These are phyloP conservation scores for Miamiensis avidus DNA, from an alignment of 169 alveolate species.

Conservation along the genomic window DNA sequence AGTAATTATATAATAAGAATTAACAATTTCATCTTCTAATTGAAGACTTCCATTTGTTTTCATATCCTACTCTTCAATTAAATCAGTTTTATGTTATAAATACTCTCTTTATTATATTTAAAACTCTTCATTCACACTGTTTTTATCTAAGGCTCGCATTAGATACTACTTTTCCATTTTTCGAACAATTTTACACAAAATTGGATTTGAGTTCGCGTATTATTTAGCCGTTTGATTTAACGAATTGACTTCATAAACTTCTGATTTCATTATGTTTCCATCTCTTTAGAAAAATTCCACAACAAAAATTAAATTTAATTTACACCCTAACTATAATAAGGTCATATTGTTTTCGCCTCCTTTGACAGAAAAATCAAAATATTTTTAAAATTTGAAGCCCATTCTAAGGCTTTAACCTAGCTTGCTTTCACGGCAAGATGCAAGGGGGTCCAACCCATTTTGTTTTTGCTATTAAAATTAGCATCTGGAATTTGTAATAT, in stretches of 20 bases:
- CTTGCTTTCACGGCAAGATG: not conserved
- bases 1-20: too few species aligned
- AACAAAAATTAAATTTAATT: too few species aligned
- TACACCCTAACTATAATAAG: not conserved
- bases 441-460: not conserved
- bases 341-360: not conserved
- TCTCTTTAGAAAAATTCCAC: too few species aligned
- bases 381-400: not conserved
- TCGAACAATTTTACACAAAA: not conserved
- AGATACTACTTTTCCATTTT: not conserved
- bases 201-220: not conserved
- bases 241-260: not conserved
- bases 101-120: too few species aligned
- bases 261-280: too few species aligned
- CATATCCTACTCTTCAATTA: not conserved
- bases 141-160: too few species aligned
- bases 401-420: not conserved
- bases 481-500: not conserved
- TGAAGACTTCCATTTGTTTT: too few species aligned
- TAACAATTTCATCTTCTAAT: too few species aligned
- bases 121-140: too few species aligned
- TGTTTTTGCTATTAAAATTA: too few species aligned
- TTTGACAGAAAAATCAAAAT: not conserved
- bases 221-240: too few species aligned
- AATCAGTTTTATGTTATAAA: too few species aligned